Base-by-base conservation (phyloP, 805 yeast species). In the Vanderwaltozyma yarrowii region DNA sequence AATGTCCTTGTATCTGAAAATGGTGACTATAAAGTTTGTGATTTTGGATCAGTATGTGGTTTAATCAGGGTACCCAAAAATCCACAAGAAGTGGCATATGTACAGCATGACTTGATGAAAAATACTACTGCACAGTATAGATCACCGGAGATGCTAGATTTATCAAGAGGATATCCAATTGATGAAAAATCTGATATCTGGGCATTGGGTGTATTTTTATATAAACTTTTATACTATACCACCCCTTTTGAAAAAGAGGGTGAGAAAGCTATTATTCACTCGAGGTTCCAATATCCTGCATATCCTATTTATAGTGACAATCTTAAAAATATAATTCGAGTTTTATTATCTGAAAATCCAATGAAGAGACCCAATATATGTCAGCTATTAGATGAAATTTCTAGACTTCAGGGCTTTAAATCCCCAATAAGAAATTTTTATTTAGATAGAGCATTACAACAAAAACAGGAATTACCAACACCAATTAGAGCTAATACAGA, bases 101-200 rank as follows among this genome's bases (percentile, higher is more conserved):
- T 82, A 21, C 80, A 75, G 47, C 74, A 77, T 42, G 92, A 83
- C 56, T 71, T 83, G 30, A 61, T 81, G 70, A 78, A 74, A 40
- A 82, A 82, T 58, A 83, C 94, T 1, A 83, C 94, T 0, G 88
- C 94, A 0, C 94, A 83, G 53, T 83, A 83, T 54, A 66, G 94
- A 46, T 68, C 87, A 4, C 94, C 94, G 3, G 94, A 83, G 58
- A 83, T 83, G 92, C 65, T 83, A 23, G 89, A 83, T 51, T 63
- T 83, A 25, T 69, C 74, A 36, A 69, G 74, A 41, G 77, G 84
- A 3, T 70, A 72, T 40, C 80, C 89, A 11, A 76, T 83, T 36
- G 83, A 82, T 58, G 92, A 83, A 54, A 83, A 83, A 56, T 74
- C 85, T 36, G 94, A 83, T 56, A 72, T 83, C 17, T 83, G 94